Conservation (phyloP, 306 rosid species). For the Hylodesmum podocarpum region DNA sequence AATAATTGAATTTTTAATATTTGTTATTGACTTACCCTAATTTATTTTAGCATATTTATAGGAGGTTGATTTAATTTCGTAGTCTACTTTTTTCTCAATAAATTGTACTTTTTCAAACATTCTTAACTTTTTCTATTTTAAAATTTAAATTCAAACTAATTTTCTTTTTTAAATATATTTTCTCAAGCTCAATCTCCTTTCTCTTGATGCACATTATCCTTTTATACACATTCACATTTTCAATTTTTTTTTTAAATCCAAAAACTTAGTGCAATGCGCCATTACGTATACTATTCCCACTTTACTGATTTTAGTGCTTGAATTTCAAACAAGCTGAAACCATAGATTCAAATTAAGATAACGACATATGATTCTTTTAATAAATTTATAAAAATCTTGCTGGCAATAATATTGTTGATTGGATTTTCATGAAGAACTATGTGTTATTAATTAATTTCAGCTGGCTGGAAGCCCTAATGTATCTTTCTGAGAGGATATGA, state of each 20-base stretch:
- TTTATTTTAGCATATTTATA: background rate
- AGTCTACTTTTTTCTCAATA: background rate
- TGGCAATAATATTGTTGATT: background rate
- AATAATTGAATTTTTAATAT: background rate
- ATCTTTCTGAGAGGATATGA: background rate
- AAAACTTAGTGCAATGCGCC: background rate
- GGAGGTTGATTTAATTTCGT: background rate
- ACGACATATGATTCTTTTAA: background rate
- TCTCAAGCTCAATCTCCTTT: background rate
- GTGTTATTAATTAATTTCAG: background rate
- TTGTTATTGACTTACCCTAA: background rate
- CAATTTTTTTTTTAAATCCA: background rate
- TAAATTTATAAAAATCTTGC: background rate
- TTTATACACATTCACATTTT: background rate
- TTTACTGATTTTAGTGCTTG: background rate
- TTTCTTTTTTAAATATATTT: background rate
- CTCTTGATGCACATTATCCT: background rate
- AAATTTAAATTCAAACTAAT: background rate
- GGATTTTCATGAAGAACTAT: background rate
- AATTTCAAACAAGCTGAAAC: background rate
- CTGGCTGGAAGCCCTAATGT: background rate
- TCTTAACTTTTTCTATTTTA: background rate
- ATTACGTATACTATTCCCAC: background rate
- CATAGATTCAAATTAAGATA: background rate
- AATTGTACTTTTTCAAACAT: background rate